A percentile compares a stretch with the other conserved stretches of the same genome.
Evolutionary conservation across 768 basidiomycete species (phyloP).

Genomic region (Aureoboletus auriporus): DNA sequence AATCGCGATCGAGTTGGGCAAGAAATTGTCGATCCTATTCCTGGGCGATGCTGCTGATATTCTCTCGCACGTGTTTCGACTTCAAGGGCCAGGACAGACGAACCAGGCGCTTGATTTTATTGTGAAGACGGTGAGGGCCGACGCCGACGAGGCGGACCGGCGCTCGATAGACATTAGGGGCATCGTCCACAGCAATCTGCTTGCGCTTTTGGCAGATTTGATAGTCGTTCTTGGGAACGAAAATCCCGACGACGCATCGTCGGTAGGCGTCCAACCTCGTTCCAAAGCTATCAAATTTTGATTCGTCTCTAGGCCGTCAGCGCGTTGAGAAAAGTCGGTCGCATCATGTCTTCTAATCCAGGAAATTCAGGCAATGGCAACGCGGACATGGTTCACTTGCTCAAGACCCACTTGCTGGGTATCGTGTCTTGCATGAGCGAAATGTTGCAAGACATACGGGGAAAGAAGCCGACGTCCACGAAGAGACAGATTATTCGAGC

Average conservation of each 20-base stretch:
- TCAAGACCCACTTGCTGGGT: constrained; percentile 78
- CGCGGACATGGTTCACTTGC: constrained; percentile 50
- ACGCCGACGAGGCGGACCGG: constrained; percentile 29
- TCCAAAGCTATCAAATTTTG: constrained; percentile 34
- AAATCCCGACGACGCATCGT: constrained; percentile 38
- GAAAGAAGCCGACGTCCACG: constrained; percentile 60
- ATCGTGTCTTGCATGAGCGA: constrained; percentile 84
- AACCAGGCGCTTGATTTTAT: constrained; percentile 61
- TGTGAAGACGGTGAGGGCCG: constrained; percentile 49
- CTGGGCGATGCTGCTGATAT: constrained; percentile 56
- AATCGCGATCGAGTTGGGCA: constrained; percentile 51
- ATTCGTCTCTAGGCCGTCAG: constrained; percentile 42
- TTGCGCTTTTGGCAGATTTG: constrained; percentile 69
- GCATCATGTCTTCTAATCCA: constrained; percentile 24
- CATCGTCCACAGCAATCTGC: constrained; percentile 62
- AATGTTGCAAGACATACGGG: constrained; percentile 78
- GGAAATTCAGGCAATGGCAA: constrained; percentile 25
- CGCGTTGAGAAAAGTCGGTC: constrained; percentile 43
- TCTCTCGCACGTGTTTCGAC: constrained; percentile 63
- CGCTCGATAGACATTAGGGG: constrained; percentile 40
- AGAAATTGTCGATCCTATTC: constrained; percentile 46
- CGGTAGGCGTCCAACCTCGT: constrained; percentile 34
- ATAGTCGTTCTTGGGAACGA: constrained; percentile 78
- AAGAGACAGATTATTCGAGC: constrained; percentile 81
- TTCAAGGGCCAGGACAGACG: constrained; percentile 51